Evolutionary conservation across 306 rosid species (phyloP), one percentile per base, ranked within the genome.

Genomic region (Lathyrus aphaca): DNA sequence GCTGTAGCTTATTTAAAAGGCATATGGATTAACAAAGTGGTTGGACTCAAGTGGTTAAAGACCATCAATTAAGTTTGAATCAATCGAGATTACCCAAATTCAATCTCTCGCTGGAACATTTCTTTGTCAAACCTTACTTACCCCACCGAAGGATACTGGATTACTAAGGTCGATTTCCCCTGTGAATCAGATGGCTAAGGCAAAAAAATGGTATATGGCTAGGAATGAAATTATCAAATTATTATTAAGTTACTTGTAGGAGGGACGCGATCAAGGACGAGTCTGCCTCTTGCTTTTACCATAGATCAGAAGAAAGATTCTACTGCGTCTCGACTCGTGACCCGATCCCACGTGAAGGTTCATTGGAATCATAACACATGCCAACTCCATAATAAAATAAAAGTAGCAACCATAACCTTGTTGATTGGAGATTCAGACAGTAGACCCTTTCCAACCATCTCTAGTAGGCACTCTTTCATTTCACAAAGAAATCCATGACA

Each of bases 401-500:
- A 29, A 57, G 39, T 54, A 29, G 42, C 11, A 14, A 8, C 39
- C 21, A 57, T 42, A 29, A n/a, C 40, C 42, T 57, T 57, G 61
- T 30, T 8, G 39, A 57, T 13, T 30, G 13, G 21, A 57, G 64
- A 57, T 57, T 30, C 10, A 3, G 23, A 57, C n/a, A n/a, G n/a
- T n/a, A n/a, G n/a, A n/a, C n/a, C n/a, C n/a, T n/a, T n/a, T n/a
- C n/a, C n/a, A n/a, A n/a, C n/a, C n/a, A n/a, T n/a, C n/a, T n/a
- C n/a, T n/a, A n/a, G n/a, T n/a, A n/a, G n/a, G n/a, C n/a, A n/a
- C n/a, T n/a, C n/a, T n/a, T n/a, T n/a, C n/a, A n/a, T n/a, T n/a
- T n/a, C n/a, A 30, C 29, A 58, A 30, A 74, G n/a, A 39, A 39
- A 74, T 43, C 30, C 69, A 74, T 23, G 13, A 74, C 43, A 57